Base-by-base conservation (phyloP, 495 filamentous ascomycete species). In the Haplographium delicatum region DNA sequence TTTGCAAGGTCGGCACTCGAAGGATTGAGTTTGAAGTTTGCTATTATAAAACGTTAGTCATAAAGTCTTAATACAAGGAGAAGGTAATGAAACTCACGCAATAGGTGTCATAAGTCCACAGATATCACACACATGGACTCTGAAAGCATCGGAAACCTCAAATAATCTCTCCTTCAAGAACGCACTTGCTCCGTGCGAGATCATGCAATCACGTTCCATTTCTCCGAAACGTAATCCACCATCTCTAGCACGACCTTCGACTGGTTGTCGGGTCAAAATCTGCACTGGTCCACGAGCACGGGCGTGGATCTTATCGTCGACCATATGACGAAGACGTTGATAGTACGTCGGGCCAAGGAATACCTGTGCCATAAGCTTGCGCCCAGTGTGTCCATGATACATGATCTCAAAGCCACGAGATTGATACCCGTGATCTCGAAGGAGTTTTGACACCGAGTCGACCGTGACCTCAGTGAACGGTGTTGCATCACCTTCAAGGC, bases 141-240 rank as follows among this genome's bases (percentile, higher is more conserved):
- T 75, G 79, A 95, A 97, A n/a, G 93, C 91, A 69, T 99, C 93
- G 50, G 85, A 90, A 35, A 97, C 94, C 66, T 96, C 91, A 58
- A 99, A 96, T 54, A 99, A 72, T 54, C 91, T 76, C 76, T 99
- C 93, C 73, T 96, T 96, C 65, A 99, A 73, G 80, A 99, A 97
- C 4, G 89, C 82, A 54, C 87, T 89, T 23, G 93, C 93, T 63
- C 93, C 93, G 68, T 99, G 94, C 24, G 94, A 86, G 68, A 99
- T 97, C 94, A 99, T 97, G 71, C 93, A 99, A 79, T 99, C 93
- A 67, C 93, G 91, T 71, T 99, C 93, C 93, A 99, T 99, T 77
- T 99, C 93, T 81, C 93, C 93, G 78, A 99, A 99, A 62, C 93
- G 89, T 38, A 99, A 80, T 72, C 93, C 93, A 77, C 93, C 93